Percentiles rank a stretch among this genome's conserved stretches.
Evolutionary conservation across 192 early-diverging fungal species (phyloP).

Genomic region (Funneliformis mosseae): DNA sequence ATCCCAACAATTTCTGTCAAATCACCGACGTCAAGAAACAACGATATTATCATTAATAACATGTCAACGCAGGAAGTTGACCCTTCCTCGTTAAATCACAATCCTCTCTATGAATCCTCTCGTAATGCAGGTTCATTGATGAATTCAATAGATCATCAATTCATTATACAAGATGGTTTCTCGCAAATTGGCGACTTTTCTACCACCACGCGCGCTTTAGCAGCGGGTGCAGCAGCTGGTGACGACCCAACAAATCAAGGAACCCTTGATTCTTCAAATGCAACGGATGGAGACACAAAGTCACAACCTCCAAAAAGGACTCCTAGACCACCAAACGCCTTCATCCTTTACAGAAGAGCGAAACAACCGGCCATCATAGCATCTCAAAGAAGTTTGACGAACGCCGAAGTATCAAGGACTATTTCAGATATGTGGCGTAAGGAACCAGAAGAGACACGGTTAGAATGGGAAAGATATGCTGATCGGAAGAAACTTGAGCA

Average conservation of each 20-base stretch:
- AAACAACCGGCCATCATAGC: conserved; percentile 34
- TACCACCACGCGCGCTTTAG: background rate
- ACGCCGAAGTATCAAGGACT: conserved; percentile 32
- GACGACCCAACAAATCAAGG: background rate
- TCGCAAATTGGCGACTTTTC: background rate
- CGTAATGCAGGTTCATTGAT: background rate
- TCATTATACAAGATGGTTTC: background rate
- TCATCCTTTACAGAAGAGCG: conserved; percentile 27
- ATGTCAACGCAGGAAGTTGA: conserved; percentile 14
- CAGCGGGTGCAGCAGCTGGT: conserved; percentile 28
- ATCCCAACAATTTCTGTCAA: background rate
- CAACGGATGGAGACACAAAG: background rate
- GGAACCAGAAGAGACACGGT: conserved; percentile 16
- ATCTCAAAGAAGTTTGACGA: conserved; percentile 23
- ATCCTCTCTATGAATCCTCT: background rate
- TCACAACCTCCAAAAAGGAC: conserved; percentile 8
- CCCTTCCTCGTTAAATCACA: background rate
- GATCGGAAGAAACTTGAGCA: conserved; percentile 30
- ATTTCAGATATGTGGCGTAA: conserved; percentile 33
- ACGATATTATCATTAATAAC: background rate
- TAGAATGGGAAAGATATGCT: conserved; percentile 32
- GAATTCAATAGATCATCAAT: background rate
- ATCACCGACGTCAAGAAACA: conserved; percentile 9
- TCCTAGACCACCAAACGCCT: conserved; percentile 33
- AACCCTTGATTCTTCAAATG: background rate